Evolutionary conservation across 2,329 filamentous ascomycete species (phyloP).

Genomic region (Xylogone sp.): DNA sequence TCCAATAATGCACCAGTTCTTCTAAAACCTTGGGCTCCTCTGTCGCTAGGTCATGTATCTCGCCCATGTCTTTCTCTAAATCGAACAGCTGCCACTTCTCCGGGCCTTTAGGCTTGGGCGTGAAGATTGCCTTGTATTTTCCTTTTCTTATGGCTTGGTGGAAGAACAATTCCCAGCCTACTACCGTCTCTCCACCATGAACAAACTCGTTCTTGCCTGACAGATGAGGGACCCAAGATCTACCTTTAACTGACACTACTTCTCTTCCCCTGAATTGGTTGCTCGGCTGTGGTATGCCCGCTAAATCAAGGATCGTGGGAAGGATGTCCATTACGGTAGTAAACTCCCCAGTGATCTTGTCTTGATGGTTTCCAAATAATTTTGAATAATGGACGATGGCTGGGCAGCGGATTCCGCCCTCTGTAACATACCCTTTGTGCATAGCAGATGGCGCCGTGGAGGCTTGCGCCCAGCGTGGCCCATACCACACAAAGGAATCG

Average conservation of each 20-base stretch:
- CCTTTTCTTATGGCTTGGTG: conserved; percentile 47
- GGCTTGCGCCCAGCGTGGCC: conserved; percentile 51
- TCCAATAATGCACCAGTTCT: conserved; percentile 49
- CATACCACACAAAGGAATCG: conserved; percentile 58
- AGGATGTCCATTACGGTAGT: conserved; percentile 32
- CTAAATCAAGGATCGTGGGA: conserved; percentile 30
- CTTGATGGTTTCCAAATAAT: conserved; percentile 6
- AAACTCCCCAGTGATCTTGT: conserved; percentile 24
- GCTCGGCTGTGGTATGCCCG: conserved; percentile 25
- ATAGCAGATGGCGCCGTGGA: conserved; percentile 45
- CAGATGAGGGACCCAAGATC: conserved; percentile 22
- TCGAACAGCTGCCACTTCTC: conserved; percentile 57
- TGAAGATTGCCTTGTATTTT: conserved; percentile 54
- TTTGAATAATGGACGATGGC: conserved; percentile 28
- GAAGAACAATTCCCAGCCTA: conserved; percentile 52
- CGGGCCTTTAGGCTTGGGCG: conserved; percentile 50
- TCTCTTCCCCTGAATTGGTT: conserved; percentile 21
- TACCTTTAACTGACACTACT: conserved; percentile 24
- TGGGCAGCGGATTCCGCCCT: conserved; percentile 33
- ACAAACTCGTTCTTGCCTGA: background rate
- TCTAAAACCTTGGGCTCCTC: conserved; percentile 38
- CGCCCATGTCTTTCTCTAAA: conserved; percentile 46
- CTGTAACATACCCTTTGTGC: conserved; percentile 25
- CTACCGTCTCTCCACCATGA: conserved; percentile 5
- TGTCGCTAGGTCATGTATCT: conserved; percentile 42